Base-by-base conservation (phyloP, 2,329 filamentous ascomycete genomes). In the Pseudopyrenochaeta lycopersici region DNA sequence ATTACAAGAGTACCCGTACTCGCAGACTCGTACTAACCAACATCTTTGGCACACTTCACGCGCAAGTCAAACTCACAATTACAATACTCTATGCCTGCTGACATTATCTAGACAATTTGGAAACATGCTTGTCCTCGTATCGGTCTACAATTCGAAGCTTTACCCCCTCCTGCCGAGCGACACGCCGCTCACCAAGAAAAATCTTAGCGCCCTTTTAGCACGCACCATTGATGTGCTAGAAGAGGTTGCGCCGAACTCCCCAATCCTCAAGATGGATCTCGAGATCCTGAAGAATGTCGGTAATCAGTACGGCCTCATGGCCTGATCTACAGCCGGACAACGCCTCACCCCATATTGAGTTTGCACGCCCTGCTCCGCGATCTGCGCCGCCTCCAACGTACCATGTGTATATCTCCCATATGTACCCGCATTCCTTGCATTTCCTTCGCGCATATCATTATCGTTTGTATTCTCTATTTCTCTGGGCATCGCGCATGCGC, bases 71-170 rank as follows among this genome's bases (percentile, higher is more conserved):
- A 98, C 97, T 67, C n/a, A n/a, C n/a, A n/a, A n/a, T n/a, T n/a
- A n/a, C n/a, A n/a, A n/a, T n/a, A n/a, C n/a, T n/a, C n/a, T n/a
- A n/a, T 38, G 11, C 35, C 29, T 44, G 38, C 53, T 66, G 57
- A 66, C n/a, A 47, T n/a, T 32, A 40, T 5, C 14, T 58, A 96
- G 93, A 5, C 95, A 99, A 91, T 99, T 96, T 81, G 94, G 95
- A 53, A 98, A 98, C 72, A 86, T 97, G 68, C 82, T 98, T 43
- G 91, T 96, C n/a, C 85, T 99, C 2, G 87, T 91, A 21, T 92
- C 94, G 1, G 90, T 89, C 3, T 93, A 87, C 75, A 85, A 83
- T 56, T 90, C 94, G 41, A 64, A 64, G 7, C 62, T 76, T 7
- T 62, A 63, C 35, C 0, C n/a, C n/a, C n/a, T n/a, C n/a, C n/a